Evolutionary conservation across 1,284 basidiomycete genomes (phyloP).

Genomic region (Puccinia sorghi): DNA sequence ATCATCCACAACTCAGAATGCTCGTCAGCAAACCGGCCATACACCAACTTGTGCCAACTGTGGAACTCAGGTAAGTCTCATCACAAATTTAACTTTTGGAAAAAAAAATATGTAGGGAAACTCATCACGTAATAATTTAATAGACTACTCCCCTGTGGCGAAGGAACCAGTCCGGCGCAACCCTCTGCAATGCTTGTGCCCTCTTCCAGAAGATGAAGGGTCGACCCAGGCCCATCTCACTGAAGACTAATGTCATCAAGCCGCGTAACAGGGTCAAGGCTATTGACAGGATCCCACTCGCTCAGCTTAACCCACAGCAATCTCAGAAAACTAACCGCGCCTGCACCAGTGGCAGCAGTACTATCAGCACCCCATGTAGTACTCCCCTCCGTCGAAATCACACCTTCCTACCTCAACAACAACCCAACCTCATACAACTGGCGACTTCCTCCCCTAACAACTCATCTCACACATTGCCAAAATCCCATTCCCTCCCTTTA

Average conservation of each 20-base stretch:
- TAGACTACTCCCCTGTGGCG: slow-evolving; percentile 57
- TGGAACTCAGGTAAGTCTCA: slow-evolving; percentile 4
- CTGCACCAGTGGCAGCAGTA: not conserved
- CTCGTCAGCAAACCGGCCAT: not conserved
- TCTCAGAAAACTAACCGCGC: not conserved
- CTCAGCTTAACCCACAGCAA: not conserved
- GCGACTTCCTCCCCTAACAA: not conserved
- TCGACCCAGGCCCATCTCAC: slow-evolving; percentile 55
- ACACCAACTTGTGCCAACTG: slow-evolving; percentile 25
- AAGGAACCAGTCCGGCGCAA: slow-evolving; percentile 55
- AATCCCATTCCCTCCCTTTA: no score
- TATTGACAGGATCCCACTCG: slow-evolving; percentile 22
- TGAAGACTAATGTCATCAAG: slow-evolving; percentile 58
- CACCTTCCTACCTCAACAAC: slow-evolving; percentile 2
- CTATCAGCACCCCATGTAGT: not conserved
- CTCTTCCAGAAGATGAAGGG: slow-evolving; percentile 59
- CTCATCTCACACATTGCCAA: not conserved
- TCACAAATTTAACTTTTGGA: not conserved
- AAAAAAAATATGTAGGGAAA: not conserved
- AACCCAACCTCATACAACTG: not conserved
- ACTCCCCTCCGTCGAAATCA: slow-evolving; percentile 3
- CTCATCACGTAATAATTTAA: not conserved
- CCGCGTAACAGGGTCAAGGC: slow-evolving; percentile 56
- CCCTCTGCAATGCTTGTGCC: slow-evolving; percentile 58
- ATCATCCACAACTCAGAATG: not conserved